Base-by-base conservation (phyloP, 140 eudicot genomes). In the Ambrosia hybrid region DNA sequence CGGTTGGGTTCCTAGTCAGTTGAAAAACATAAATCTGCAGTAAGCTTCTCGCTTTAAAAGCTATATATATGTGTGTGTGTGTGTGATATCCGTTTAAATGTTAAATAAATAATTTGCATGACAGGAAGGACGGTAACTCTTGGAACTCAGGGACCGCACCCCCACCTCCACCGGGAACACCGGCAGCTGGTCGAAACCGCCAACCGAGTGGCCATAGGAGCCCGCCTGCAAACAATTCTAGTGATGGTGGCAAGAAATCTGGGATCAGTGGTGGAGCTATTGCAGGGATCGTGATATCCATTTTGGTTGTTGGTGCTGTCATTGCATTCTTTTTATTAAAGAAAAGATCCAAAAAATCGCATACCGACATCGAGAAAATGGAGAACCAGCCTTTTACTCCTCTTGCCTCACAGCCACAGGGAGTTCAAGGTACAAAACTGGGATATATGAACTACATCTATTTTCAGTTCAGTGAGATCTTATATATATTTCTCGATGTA, bases 121-220 rank as follows among this genome's bases (percentile, higher is more conserved):
- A 76, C 92, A 94, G 99, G 70, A 77, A 78, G 67, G 86, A 75
- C 9, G 99, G 99, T 38, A 94, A 94, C 80, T 78, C 86, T 6
- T 90, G 95, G 90, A 90, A 74, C 85, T 85, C 94, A 5, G 99
- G 97, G 36, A 57, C 82, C 59, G 99, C 96, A 33, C 99, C 99
- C 55, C 97, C 99, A 49, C 89, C 99, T 58, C 99, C 99, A 67
- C 99, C 99, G 10, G 99, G 99, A 69, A 77, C 97, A 12, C 96
- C 96, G 16, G 86, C 91, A 65, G 78, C 83, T 66, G 78, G 67
- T 63, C 70, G 76, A 57, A 78, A 80, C 30, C 14, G 0, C 55
- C 55, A 49, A 49, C 55, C 55, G 55, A 49, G 55, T 11, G 55
- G 15, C 55, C 10, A 49, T 3, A 83, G 64, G 51, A 76, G 70